Base-by-base conservation (phyloP, 1,284 basidiomycete genomes). In the Tranzscheliella williamsii region DNA sequence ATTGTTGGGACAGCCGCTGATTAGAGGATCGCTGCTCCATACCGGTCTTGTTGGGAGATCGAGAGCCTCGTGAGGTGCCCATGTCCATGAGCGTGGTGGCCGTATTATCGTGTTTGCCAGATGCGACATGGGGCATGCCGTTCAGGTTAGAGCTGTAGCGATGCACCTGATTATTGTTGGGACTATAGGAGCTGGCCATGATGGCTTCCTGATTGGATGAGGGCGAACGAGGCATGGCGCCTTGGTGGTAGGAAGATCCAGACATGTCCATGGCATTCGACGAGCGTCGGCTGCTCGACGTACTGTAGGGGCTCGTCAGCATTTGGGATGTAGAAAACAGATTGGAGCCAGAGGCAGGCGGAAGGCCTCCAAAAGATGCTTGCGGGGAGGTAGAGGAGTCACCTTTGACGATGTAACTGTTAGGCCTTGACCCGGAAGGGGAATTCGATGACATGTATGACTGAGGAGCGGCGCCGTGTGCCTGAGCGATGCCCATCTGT, bases 201-300 rank as follows among this genome's bases (percentile, higher is more conserved):
- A 42, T n/a, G 6, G 39, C 18, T 29, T 42, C 39, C 12, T 32
- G 39, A 3, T 12, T 16, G 13, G 7, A 8, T 27, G 4, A 16
- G 4, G 39, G 39, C 21, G 39, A 42, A 6, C 39, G 27, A 6
- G 38, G 24, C 38, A 20, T 5, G 16, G 7, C n/a, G 26, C 13
- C 17, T 5, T 27, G 16, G 4, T 13, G 26, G 17, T 32, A 42
- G 5, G 61, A 57, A 8, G 61, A 58, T 35, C 40, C 43, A 15
- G 54, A 64, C 8, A 51, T 62, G 38, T 62, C 58, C 58, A 64
- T 64, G 16, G 61, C 54, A 20, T 62, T 62, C 18, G 61, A 58
- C 4, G 61, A 64, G 26, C 54, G 61, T 4, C 54, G 61, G 35
- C 54, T 64, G 39, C 51, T 42, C 22, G 27, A 24, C 31, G 46